Conservation (phyloP, 1,139 yeast species). For the Diutina rugosa region DNA sequence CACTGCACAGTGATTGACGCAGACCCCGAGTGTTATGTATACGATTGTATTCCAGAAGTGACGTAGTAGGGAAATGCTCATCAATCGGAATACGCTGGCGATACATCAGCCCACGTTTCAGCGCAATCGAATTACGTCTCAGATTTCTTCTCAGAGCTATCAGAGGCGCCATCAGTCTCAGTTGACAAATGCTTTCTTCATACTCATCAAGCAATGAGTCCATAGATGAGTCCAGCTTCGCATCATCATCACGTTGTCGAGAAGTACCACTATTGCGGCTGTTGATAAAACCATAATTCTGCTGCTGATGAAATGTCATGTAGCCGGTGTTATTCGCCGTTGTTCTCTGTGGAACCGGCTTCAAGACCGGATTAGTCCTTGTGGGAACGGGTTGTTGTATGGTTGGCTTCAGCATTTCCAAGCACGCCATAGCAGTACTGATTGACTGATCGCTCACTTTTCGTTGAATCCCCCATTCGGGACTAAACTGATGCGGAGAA, state of each 20-base stretch:
- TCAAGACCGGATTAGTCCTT: neutral
- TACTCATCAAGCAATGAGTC: conserved; percentile 43
- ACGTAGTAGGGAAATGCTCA: conserved; percentile 22
- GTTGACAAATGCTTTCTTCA: conserved; percentile 25
- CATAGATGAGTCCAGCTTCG: conserved; percentile 14
- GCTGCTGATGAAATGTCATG: neutral
- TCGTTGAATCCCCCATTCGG: neutral
- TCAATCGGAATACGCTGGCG: conserved; percentile 11
- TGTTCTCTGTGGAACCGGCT: neutral
- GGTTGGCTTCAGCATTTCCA: neutral
- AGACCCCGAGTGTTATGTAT: conserved; percentile 14
- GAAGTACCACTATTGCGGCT: neutral
- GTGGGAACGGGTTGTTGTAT: neutral
- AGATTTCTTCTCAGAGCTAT: conserved; percentile 7
- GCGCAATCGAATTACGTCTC: neutral
- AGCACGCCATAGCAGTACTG: neutral
- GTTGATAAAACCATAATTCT: neutral
- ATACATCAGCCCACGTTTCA: conserved; percentile 6
- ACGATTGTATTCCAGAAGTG: conserved; percentile 23
- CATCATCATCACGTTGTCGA: neutral
- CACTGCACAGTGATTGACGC: conserved; percentile 28
- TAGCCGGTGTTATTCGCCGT: neutral
- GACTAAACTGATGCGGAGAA: neutral
- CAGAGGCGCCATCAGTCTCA: conserved; percentile 7
- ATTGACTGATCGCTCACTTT: neutral